Conservation (phyloP, 352 stramenopile genomes). For the Blastocystis sp. region DNA sequence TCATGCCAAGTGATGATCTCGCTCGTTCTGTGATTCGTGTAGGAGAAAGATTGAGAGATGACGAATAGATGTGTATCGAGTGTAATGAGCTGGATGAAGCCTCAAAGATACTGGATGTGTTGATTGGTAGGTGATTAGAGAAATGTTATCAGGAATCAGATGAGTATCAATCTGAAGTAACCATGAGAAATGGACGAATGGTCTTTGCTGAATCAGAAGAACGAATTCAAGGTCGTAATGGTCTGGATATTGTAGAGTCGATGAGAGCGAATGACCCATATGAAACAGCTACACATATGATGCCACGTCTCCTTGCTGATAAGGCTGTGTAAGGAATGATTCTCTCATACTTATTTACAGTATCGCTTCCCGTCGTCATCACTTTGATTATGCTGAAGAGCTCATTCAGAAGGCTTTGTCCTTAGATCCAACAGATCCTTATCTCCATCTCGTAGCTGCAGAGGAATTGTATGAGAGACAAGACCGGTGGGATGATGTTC, state of each 20-base stretch:
- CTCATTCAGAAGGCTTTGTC: neutral
- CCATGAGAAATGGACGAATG: neutral
- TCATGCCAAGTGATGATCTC: neutral
- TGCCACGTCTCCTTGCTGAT: neutral
- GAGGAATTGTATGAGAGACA: neutral
- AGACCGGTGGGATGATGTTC: neutral
- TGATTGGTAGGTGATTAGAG: neutral
- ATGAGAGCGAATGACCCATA: neutral
- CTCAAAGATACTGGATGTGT: neutral
- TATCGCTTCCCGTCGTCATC: neutral
- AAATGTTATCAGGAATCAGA: neutral
- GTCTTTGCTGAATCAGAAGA: neutral
- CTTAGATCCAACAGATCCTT: neutral
- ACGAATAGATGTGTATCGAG: slow-evolving; percentile 31
- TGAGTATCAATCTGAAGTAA: slow-evolving; percentile 5
- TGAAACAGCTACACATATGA: slow-evolving; percentile 15
- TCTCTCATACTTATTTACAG: neutral
- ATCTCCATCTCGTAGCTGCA: neutral
- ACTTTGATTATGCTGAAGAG: slow-evolving; percentile 6
- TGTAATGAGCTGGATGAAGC: neutral
- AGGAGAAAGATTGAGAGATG: neutral
- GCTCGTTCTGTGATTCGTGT: slow-evolving; percentile 4
- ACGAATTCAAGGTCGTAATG: neutral
- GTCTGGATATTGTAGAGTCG: neutral
- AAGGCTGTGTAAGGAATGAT: neutral